Percentiles rank a stretch among this genome's conserved stretches.
Evolutionary conservation across 768 basidiomycete species (phyloP).

Genomic region (Suillus discolor): DNA sequence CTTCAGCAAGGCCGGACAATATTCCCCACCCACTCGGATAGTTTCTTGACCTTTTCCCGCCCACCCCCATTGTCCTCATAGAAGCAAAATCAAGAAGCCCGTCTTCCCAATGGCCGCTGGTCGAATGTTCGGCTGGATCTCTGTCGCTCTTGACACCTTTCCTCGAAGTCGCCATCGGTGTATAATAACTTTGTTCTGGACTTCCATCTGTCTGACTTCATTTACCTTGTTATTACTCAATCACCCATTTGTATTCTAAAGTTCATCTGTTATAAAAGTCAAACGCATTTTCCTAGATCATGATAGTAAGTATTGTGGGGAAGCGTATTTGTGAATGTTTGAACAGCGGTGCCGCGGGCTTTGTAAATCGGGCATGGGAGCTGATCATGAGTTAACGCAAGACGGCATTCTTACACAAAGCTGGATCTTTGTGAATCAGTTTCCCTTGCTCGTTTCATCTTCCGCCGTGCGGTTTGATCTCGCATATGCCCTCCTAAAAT

Average conservation of each 20-base stretch:
- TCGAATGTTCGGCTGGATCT: neutral
- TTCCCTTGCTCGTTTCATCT: neutral
- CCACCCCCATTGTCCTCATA: constrained; percentile 30
- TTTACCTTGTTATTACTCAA: constrained; percentile 2
- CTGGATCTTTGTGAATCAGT: constrained; percentile 29
- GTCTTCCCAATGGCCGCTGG: neutral
- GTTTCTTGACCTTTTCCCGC: constrained; percentile 41
- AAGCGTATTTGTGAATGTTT: neutral
- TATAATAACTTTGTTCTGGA: constrained; percentile 5
- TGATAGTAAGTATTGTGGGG: neutral
- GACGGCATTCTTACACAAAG: constrained; percentile 23
- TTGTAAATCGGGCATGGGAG: neutral
- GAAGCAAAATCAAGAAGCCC: neutral
- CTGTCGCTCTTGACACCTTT: neutral
- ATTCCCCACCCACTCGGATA: constrained; percentile 19
- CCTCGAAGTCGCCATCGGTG: constrained; percentile 3
- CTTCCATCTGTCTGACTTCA: constrained; percentile 3
- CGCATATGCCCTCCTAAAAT: constrained; percentile 31
- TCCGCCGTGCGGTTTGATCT: constrained; percentile 37
- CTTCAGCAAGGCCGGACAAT: constrained; percentile 15
- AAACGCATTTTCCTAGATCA: constrained; percentile 1
- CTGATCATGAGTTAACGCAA: constrained; percentile 7
- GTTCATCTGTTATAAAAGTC: constrained; percentile 1
- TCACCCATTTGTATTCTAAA: constrained; percentile 7
- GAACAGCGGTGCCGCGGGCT: neutral